These are phyloP conservation scores for Zasmidium angulare DNA, from an alignment of 2,329 filamentous ascomycete genomes.

Conservation along the genomic window DNA sequence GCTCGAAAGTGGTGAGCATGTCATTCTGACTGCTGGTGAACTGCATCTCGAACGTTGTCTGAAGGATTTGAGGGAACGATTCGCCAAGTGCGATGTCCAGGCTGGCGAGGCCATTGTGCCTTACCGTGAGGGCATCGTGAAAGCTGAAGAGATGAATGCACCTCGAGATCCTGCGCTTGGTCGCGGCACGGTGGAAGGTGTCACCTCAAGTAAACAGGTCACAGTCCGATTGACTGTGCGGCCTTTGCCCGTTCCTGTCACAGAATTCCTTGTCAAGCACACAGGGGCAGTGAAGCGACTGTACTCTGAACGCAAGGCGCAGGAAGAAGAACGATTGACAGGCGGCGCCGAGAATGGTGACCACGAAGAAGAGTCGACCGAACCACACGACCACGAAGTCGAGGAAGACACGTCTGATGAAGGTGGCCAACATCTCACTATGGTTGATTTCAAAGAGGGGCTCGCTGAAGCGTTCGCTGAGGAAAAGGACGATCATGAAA, in stretches of 20 bases:
- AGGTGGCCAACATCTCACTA: conserved; percentile 60
- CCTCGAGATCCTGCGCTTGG: conserved; percentile 83
- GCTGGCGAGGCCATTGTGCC: conserved; percentile 92
- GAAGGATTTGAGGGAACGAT: conserved; percentile 88
- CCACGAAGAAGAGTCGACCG: conserved; percentile 34
- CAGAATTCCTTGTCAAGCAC: conserved; percentile 82
- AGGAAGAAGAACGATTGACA: conserved; percentile 43
- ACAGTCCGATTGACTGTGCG: conserved; percentile 73
- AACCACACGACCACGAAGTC: conserved; percentile 40
- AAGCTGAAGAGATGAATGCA: conserved; percentile 84
- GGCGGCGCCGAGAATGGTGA: conserved; percentile 34
- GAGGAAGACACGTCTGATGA: conserved; percentile 54
- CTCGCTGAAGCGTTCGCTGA: conserved; percentile 68
- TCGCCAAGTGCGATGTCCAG: conserved; percentile 91
- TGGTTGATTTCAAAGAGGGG: conserved; percentile 74
- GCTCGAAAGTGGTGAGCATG: conserved; percentile 88
- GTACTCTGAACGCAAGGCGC: conserved; percentile 67
- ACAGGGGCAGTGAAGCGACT: conserved; percentile 73
- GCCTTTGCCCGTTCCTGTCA: conserved; percentile 75
- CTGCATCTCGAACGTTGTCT: conserved; percentile 90
- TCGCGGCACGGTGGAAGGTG: conserved; percentile 72
- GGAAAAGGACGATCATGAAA: conserved; percentile 70
- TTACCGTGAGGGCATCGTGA: conserved; percentile 87
- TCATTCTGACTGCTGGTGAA: conserved; percentile 90
- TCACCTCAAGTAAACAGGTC: conserved; percentile 83